Conservation (phyloP, 2,329 filamentous ascomycete species). For the Venturia carpophila region DNA sequence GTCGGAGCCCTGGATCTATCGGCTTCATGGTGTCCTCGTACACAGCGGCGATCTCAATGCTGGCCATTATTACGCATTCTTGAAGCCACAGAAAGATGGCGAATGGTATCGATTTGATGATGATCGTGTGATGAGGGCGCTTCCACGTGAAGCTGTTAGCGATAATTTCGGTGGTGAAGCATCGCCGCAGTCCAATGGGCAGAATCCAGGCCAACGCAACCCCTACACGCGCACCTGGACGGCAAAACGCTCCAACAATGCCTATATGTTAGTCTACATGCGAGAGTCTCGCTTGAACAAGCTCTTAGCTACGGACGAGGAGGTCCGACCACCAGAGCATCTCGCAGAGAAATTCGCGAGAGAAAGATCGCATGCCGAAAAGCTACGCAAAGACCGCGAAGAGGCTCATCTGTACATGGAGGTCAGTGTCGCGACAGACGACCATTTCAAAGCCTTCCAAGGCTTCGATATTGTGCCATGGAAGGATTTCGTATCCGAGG, state of each 20-base stretch:
- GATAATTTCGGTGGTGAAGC: constrained; percentile 96
- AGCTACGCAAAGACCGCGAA: constrained; percentile 76
- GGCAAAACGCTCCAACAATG: constrained; percentile 67
- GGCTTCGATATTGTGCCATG: constrained; percentile 68
- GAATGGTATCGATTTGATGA: constrained; percentile 97
- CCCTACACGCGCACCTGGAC: constrained; percentile 58
- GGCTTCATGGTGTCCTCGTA: constrained; percentile 88
- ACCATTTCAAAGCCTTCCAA: constrained; percentile 72
- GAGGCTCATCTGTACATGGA: constrained; percentile 91
- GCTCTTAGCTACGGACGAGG: constrained; percentile 67
- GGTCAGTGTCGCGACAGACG: constrained; percentile 71
- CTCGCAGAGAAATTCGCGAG: constrained; percentile 58
- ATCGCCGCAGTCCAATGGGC: constrained; percentile 47
- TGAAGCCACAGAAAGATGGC: constrained; percentile 84
- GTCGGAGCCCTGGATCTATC: constrained; percentile 84
- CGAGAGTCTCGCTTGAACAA: constrained; percentile 77
- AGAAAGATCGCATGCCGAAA: constrained; percentile 68
- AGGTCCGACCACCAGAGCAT: constrained; percentile 61
- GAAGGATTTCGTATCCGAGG: constrained; percentile 56
- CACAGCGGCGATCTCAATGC: constrained; percentile 96
- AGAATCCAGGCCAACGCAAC: constrained; percentile 45
- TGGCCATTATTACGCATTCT: constrained; percentile 94
- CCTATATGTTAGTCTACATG: constrained; percentile 98
- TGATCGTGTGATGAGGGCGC: constrained; percentile 91
- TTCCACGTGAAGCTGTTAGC: constrained; percentile 81